These are phyloP conservation scores for Vitis riparia DNA, from an alignment of 164 flowering plant genomes.

Conservation along the genomic window DNA sequence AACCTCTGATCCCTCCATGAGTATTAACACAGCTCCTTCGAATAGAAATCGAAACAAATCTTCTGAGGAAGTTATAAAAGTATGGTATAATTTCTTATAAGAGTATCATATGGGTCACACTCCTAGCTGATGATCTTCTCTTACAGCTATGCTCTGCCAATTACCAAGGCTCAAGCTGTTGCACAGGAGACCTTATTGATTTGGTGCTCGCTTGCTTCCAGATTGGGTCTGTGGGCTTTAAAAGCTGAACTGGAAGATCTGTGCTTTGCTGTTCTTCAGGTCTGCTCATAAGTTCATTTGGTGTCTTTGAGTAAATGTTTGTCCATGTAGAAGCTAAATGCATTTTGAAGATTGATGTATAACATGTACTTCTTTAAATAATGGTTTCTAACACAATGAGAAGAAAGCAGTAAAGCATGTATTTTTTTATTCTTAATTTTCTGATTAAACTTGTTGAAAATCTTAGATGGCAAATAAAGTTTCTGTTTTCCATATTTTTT, in stretches of 20 bases:
- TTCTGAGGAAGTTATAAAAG: too few species aligned
- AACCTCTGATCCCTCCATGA: too few species aligned
- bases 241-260: constrained; percentile 96
- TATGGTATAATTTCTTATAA: background rate
- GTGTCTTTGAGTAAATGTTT: background rate
- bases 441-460: too few species aligned
- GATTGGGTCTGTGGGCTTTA: constrained; percentile 93
- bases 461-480: too few species aligned
- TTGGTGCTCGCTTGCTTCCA: constrained; percentile 98
- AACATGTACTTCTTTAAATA: background rate
- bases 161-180: constrained; percentile 82
- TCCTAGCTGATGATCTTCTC: constrained; percentile 3
- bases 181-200: constrained; percentile 88
- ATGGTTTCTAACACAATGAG: background rate
- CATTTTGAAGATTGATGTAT: background rate
- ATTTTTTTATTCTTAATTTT: too few species aligned
- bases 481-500: too few species aligned
- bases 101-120: background rate
- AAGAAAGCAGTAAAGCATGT: background rate
- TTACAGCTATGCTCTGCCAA: constrained; percentile 76
- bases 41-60: too few species aligned
- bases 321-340: background rate
- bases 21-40: too few species aligned
- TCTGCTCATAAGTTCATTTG: constrained; percentile 17
- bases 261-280: constrained; percentile 97